Evolutionary conservation across 73 alveolate genomes (phyloP).

Genomic region (Tetrahymena thermophila): DNA sequence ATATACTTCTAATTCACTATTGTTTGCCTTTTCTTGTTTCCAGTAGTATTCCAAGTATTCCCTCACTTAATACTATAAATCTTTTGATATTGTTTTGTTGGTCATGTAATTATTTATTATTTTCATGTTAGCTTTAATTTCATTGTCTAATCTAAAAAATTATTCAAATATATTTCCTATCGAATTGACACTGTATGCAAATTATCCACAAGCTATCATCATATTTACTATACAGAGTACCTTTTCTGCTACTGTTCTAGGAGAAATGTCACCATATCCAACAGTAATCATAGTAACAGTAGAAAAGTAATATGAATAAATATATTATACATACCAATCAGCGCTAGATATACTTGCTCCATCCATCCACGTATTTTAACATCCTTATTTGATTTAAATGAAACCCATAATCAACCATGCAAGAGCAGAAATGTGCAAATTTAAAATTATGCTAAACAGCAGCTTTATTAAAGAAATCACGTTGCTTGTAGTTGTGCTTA

Average conservation of each 20-base stretch:
- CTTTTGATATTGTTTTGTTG: background rate
- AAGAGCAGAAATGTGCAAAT: background rate
- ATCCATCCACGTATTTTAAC: background rate
- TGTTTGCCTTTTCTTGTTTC: background rate
- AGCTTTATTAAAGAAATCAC: background rate
- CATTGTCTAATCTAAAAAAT: background rate
- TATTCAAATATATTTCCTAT: background rate
- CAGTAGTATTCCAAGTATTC: background rate
- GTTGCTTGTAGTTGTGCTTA: background rate
- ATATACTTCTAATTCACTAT: background rate
- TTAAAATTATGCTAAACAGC: background rate
- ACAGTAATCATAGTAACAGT: constrained; percentile 38
- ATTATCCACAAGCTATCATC: background rate
- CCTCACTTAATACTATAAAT: background rate
- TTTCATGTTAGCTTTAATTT: background rate
- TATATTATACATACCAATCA: background rate
- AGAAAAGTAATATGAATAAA: constrained; percentile 18
- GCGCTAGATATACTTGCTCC: background rate
- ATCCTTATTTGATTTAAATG: background rate
- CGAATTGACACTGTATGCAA: background rate
- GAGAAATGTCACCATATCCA: constrained; percentile 37
- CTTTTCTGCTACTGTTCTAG: background rate
- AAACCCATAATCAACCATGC: background rate
- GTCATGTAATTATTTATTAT: background rate
- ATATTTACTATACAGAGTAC: background rate